Percentiles rank a stretch among this genome's conserved stretches.
Evolutionary conservation across 2,329 filamentous ascomycete species (phyloP).

Genomic region (Botrytis deweyae): DNA sequence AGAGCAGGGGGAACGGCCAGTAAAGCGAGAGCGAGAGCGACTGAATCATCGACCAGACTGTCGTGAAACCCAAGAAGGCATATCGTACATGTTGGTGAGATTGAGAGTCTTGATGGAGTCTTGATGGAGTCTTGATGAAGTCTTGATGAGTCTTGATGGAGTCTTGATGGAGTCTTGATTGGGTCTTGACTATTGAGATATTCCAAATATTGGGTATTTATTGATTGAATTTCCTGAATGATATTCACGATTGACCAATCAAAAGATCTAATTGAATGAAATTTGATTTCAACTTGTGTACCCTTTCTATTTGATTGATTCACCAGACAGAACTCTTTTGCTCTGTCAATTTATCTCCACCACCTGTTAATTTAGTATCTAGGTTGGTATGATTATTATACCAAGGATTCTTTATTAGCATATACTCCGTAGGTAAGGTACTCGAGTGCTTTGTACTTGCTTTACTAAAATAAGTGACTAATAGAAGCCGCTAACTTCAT

Average conservation of each 20-base stretch:
- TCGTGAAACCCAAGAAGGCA: neutral
- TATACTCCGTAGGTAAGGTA: too few species aligned
- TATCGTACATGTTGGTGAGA: neutral
- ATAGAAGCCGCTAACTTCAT: rapidly evolving
- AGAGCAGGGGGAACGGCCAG: neutral
- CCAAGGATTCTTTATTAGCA: neutral
- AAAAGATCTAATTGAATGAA: neutral
- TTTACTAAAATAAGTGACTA: neutral
- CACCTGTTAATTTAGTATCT: neutral
- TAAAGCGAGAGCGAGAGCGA: neutral
- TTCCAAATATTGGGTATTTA: neutral
- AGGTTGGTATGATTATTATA: neutral
- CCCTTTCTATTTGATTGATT: neutral
- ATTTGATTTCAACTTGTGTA: neutral
- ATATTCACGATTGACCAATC: neutral
- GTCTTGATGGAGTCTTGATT: neutral
- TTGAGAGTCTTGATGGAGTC: neutral
- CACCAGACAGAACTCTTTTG: neutral
- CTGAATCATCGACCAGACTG: neutral
- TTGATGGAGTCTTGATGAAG: neutral
- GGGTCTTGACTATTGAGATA: neutral
- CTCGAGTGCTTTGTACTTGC: too few species aligned
- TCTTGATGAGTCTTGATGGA: neutral
- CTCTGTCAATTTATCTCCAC: neutral
- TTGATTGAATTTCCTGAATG: neutral